These are phyloP conservation scores for Eleusine coracana DNA, from an alignment of 176 grass and related monocot species.

Conservation along the genomic window DNA sequence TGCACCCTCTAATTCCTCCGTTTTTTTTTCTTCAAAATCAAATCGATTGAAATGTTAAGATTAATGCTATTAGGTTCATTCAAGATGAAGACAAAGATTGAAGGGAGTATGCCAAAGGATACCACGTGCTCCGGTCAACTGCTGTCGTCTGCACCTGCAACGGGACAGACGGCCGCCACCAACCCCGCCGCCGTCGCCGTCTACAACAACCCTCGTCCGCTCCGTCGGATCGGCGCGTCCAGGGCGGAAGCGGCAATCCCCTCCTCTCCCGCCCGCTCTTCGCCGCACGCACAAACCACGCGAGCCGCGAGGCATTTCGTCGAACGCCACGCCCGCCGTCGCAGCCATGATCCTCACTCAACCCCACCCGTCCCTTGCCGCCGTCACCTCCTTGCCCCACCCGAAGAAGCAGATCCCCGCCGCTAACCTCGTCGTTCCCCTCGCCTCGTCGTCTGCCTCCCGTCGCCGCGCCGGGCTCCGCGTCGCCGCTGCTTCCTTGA, in stretches of 20 bases:
- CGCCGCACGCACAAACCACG: background rate
- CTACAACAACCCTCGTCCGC: conserved; percentile 13
- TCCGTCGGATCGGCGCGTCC: conserved; percentile 19
- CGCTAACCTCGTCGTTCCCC: background rate
- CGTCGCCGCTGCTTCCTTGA: conserved; percentile 31
- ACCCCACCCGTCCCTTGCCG: conserved; percentile 2
- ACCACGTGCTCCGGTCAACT: conserved; percentile 36
- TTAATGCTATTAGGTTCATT: too few species aligned
- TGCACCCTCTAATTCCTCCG: too few species aligned
- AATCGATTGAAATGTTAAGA: too few species aligned
- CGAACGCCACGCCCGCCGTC: conserved; percentile 10
- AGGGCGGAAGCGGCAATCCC: conserved; percentile 28
- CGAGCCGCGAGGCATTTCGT: conserved; percentile 24
- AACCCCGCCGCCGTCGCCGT: conserved; percentile 15
- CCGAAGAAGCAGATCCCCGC: conserved; percentile 15
- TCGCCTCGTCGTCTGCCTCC: background rate
- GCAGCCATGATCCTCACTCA: conserved; percentile 39
- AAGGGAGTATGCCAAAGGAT: background rate
- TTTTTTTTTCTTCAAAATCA: too few species aligned
- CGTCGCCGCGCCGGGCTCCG: background rate
- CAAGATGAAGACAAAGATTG: too few species aligned
- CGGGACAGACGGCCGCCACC: background rate
- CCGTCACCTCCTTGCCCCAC: background rate
- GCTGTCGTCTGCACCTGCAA: conserved; percentile 12
- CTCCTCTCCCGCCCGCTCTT: background rate